Evolutionary conservation across 2,329 filamentous ascomycete species (phyloP).

Genomic region (Purpureocillium lavendulum): DNA sequence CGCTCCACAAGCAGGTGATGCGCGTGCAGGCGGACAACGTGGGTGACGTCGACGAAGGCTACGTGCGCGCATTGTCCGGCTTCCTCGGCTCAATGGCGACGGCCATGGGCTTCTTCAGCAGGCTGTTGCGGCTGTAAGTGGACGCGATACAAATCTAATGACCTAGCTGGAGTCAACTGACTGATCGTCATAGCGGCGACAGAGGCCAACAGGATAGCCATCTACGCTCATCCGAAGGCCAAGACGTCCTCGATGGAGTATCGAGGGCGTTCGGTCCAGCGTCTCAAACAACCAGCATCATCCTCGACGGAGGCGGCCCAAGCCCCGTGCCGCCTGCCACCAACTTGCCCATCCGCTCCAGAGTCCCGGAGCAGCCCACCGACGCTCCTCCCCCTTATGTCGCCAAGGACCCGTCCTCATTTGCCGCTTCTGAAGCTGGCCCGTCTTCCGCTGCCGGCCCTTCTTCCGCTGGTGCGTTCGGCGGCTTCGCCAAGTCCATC

Average conservation of each 20-base stretch:
- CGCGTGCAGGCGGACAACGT: constrained; percentile 18
- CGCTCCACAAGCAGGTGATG: constrained; percentile 25
- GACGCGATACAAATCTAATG: too few species aligned
- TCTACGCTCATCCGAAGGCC: constrained; percentile 10
- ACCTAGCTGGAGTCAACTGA: background rate
- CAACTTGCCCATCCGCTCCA: constrained; percentile 5
- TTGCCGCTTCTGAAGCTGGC: constrained; percentile 3
- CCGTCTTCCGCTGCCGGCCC: background rate
- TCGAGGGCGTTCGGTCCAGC: constrained; percentile 10
- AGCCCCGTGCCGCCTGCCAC: constrained; percentile 4
- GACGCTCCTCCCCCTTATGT: constrained; percentile 16
- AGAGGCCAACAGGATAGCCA: constrained; percentile 15
- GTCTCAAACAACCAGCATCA: constrained; percentile 10
- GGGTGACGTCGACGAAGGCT: constrained; percentile 13
- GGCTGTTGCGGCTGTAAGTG: too few species aligned
- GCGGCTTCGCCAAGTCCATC: constrained; percentile 24
- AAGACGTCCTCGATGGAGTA: constrained; percentile 12
- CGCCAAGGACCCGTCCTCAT: constrained; percentile 6
- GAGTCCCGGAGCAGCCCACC: background rate
- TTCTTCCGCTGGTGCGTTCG: constrained; percentile 10
- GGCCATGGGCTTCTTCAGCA: too few species aligned
- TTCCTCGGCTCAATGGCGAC: too few species aligned
- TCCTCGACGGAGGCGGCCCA: constrained; percentile 4
- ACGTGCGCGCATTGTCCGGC: background rate
- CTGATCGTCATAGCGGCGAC: constrained; percentile 9